Base-by-base conservation (phyloP, 306 rosid genomes). In the Elaeagnus macrophylla region DNA sequence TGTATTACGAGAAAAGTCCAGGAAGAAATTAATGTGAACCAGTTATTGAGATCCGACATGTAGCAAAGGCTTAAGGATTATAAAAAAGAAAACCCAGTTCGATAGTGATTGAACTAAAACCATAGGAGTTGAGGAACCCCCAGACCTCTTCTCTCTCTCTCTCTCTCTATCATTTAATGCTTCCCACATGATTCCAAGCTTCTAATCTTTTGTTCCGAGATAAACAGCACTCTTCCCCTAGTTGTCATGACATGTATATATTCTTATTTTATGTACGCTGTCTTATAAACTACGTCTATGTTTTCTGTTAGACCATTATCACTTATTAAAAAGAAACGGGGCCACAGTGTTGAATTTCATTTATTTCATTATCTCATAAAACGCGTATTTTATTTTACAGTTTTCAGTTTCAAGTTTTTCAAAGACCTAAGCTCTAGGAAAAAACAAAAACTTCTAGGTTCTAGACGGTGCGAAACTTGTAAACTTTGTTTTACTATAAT, bases 171-270 rank as follows among this genome's bases (percentile, higher is more conserved):
- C 75, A 79, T 81, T 77, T 52, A 79, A 79, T 88, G 94, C 67
- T 49, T 68, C 67, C 68, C 83, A 81, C 94, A 75, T 73, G 96
- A 77, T 76, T 79, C 81, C 79, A 66, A 60, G 61, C 73, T 71
- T 72, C 79, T 63, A 70, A 72, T 72, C 77, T 80, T 72, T 32
- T 78, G 72, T 69, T 64, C 75, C 80, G 69, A 82, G 82, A 49
- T 57, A 70, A 67, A 63, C 74, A 68, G 58, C 78, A 59, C 78
- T 60, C 51, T 61, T 75, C 48, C 69, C 80, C 62, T 51, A 41
- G 68, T 63, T 67, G 47, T 60, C 55, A 68, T 65, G 56, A 38
- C 71, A 56, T 67, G 40, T 59, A 56, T 65, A 49, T 57, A 46
- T 59, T 20, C 68, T 48, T 57, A 37, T 52, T 7, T 48, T 9